Base-by-base conservation (phyloP, 148 eudicot genomes). In the Cornus kousa region DNA sequence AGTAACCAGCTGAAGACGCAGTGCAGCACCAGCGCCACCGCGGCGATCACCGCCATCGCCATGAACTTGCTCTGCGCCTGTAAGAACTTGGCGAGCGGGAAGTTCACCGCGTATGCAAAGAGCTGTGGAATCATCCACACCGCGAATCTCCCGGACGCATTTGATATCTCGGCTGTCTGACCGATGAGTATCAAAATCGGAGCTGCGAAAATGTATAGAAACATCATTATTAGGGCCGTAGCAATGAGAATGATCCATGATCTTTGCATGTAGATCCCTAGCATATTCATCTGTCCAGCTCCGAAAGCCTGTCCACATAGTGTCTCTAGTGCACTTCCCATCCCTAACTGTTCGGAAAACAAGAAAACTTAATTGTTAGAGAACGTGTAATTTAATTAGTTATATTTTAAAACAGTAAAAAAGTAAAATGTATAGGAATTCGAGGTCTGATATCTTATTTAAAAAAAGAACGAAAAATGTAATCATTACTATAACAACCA, bases 231-330 rank as follows among this genome's bases (percentile, higher is more conserved):
- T 19, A 62, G 7, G 2, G 66, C 22, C 2, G 66, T 62, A 7
- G 66, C 24, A 5, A 20, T 62, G 66, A 62, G 66, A 19, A 62
- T 62, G 66, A 62, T 6, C 66, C 66, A 62, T 62, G 66, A 62
- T 62, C 66, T 62, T 62, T 62, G 66, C 66, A 62, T 62, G 66
- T 62, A 62, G 66, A 62, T 62, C 24, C 66, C 66, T 62, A 62
- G 66, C 66, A 62, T 62, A 20, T 62, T 24, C 3, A 62, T 5
- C 23, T 62, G 66, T 17, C 66, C 23, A 0, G 66, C 66, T n/a
- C 66, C 66, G 23, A 17, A 62, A 62, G 66, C 66, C 20, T 62
- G 66, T n/a, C 66, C 66, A 20, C 66, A 62, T 0, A 62, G 66
- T 0, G 66, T 62, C 66, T 62, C 66, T 20, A 62, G 66, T 20